Evolutionary conservation across 1,139 yeast species (phyloP).

Genomic region (Dujonia santamariae): DNA sequence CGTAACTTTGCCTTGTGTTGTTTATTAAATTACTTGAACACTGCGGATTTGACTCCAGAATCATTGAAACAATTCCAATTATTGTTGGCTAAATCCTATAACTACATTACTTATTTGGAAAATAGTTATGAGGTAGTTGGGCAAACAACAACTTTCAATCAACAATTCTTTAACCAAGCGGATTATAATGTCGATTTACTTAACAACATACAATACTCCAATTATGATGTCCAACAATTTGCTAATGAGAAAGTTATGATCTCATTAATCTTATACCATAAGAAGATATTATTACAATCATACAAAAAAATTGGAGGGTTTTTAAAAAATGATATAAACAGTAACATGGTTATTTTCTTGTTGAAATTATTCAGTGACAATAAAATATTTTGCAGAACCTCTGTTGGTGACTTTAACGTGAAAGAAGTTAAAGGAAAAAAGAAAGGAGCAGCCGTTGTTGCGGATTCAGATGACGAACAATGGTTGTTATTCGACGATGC

Average conservation of each 20-base stretch:
- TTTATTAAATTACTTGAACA: conserved; percentile 37
- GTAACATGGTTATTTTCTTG: conserved; percentile 39
- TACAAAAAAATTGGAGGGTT: conserved; percentile 28
- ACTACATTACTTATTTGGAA: conserved; percentile 41
- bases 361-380: conserved; percentile 40
- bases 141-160: conserved; percentile 30
- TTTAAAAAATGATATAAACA: conserved; percentile 36
- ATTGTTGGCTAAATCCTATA: conserved; percentile 40
- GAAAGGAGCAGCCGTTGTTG: conserved; percentile 10
- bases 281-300: conserved; percentile 33
- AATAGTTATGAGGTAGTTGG: conserved; percentile 37
- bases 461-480: conserved; percentile 22
- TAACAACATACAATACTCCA: conserved; percentile 30
- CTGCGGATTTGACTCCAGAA: conserved; percentile 42
- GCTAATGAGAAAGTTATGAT: conserved; percentile 24
- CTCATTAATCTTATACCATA: conserved; percentile 33
- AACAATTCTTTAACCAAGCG: conserved; percentile 24
- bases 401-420: background rate
- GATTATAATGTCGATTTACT: conserved; percentile 30
- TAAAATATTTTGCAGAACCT: conserved; percentile 25
- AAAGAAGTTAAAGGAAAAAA: conserved; percentile 3
- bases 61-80: conserved; percentile 42
- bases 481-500: conserved; percentile 32
- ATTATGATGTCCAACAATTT: conserved; percentile 14
- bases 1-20: conserved; percentile 42